These are phyloP conservation scores for Kazachstania viticola DNA, from an alignment of 805 yeast species.

Conservation along the genomic window DNA sequence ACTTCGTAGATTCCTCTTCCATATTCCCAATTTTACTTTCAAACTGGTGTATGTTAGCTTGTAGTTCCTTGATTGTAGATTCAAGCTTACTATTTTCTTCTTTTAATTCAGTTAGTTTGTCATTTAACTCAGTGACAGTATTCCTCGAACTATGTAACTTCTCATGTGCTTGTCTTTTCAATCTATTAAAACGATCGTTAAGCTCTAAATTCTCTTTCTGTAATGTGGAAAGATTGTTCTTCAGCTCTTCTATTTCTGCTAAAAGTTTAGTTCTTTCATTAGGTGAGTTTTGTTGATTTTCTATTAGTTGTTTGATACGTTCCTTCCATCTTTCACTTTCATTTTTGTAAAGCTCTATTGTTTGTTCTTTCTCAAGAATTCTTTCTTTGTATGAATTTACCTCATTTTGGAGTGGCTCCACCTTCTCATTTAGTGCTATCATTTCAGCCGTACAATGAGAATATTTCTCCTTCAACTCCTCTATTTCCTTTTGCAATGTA, in stretches of 20 bases:
- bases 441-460: too few relatives aligned
- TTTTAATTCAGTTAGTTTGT: slow-evolving; percentile 14
- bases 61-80: not conserved
- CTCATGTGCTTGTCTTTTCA: slow-evolving; percentile 28
- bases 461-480: not conserved
- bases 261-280: slow-evolving; percentile 12
- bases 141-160: slow-evolving; percentile 21
- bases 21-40: not conserved
- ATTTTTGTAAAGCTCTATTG: slow-evolving; percentile 5
- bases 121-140: slow-evolving; percentile 30
- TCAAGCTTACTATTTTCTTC: not conserved
- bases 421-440: too few relatives aligned
- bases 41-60: not conserved
- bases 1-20: not conserved
- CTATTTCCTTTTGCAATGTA: not conserved
- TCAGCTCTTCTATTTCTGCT: slow-evolving; percentile 14
- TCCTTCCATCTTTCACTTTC: slow-evolving; percentile 13
- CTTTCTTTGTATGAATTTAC: not conserved
- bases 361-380: slow-evolving; percentile 16
- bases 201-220: slow-evolving; percentile 24
- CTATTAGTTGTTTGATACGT: slow-evolving; percentile 13
- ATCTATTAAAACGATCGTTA: slow-evolving; percentile 22
- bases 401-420: slow-evolving; percentile 1
- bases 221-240: slow-evolving; percentile 13
- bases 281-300: slow-evolving; percentile 7